phyloP scores from a whole-genome alignment of 2,329 filamentous ascomycete species.

The Cordyceps cicadae region DNA sequence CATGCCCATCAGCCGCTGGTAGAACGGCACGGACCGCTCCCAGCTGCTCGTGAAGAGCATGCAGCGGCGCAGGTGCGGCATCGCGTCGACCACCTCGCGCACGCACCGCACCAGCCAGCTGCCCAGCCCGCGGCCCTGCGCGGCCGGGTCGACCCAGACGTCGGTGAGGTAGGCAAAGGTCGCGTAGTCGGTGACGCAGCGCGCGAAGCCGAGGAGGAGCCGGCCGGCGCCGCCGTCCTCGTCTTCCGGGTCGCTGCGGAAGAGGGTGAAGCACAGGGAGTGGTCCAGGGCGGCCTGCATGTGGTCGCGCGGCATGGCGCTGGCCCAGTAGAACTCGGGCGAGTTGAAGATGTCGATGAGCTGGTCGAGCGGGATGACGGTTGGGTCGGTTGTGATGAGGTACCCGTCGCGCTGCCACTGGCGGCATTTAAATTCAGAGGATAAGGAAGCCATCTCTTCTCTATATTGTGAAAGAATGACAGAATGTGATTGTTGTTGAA shows the following conservation, averaged over 20 bases:
- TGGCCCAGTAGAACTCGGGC: slow-evolving; percentile 47
- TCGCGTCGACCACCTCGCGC: slow-evolving; percentile 39
- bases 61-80: slow-evolving; percentile 47
- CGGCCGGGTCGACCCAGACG: slow-evolving; percentile 48
- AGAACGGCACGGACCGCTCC: slow-evolving; percentile 26
- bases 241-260: slow-evolving; percentile 18
- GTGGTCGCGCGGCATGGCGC: slow-evolving; percentile 32
- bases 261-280: slow-evolving; percentile 50
- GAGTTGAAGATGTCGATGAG: slow-evolving; percentile 42
- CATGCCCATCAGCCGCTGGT: slow-evolving; percentile 25
- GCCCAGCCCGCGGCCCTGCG: slow-evolving; percentile 50
- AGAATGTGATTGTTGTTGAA: not conserved
- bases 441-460: not conserved
- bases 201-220: slow-evolving; percentile 23
- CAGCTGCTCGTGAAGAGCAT: slow-evolving; percentile 39
- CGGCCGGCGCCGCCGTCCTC: not conserved
- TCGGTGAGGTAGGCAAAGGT: slow-evolving; percentile 58
- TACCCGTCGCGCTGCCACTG: slow-evolving; percentile 29
- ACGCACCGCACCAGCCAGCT: slow-evolving; percentile 53
- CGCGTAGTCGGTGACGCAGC: slow-evolving; percentile 55
- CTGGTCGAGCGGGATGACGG: slow-evolving; percentile 38
- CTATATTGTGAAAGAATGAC: not conserved
- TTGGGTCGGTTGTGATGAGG: slow-evolving; percentile 45
- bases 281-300: slow-evolving; percentile 40
- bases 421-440: not conserved